Percentiles rank a stretch among this genome's conserved stretches.
Evolutionary conservation across 768 basidiomycete species (phyloP).

Genomic region (Mycena rosella): DNA sequence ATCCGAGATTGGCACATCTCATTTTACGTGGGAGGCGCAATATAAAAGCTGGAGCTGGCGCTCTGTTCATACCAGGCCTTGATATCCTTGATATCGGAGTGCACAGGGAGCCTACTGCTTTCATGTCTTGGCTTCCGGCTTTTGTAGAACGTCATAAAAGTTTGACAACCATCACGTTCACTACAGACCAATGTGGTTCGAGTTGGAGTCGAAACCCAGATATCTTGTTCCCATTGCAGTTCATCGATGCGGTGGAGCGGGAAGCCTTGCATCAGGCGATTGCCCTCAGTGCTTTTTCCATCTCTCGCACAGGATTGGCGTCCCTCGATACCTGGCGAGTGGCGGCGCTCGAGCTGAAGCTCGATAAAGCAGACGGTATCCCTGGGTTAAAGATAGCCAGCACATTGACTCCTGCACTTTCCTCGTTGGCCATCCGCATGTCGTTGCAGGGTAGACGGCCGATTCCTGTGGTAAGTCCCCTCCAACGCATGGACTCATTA

Average conservation of each 20-base stretch:
- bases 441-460: not conserved
- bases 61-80: conserved; percentile 2
- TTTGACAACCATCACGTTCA: conserved; percentile 6
- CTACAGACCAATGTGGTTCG: not conserved
- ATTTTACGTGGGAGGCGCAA: not conserved
- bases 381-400: conserved; percentile 1
- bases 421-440: conserved; percentile 1
- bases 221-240: not conserved
- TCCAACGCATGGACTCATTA: not conserved
- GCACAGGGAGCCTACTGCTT: not conserved
- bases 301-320: not conserved
- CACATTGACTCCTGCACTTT: conserved; percentile 1
- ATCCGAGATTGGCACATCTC: not conserved
- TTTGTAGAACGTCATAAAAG: conserved; percentile 7
- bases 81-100: conserved; percentile 8
- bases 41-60: conserved; percentile 2
- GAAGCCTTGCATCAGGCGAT: not conserved
- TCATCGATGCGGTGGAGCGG: conserved; percentile 7
- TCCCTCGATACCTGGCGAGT: conserved; percentile 16
- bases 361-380: not conserved
- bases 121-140: conserved; percentile 15
- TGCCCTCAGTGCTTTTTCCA: conserved; percentile 6
- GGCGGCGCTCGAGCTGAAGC: not conserved
- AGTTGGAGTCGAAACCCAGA: conserved; percentile 6
- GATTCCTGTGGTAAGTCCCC: not conserved